These are phyloP conservation scores for Ceratocystis ficicola DNA, from an alignment of 2,329 filamentous ascomycete species.

Conservation along the genomic window DNA sequence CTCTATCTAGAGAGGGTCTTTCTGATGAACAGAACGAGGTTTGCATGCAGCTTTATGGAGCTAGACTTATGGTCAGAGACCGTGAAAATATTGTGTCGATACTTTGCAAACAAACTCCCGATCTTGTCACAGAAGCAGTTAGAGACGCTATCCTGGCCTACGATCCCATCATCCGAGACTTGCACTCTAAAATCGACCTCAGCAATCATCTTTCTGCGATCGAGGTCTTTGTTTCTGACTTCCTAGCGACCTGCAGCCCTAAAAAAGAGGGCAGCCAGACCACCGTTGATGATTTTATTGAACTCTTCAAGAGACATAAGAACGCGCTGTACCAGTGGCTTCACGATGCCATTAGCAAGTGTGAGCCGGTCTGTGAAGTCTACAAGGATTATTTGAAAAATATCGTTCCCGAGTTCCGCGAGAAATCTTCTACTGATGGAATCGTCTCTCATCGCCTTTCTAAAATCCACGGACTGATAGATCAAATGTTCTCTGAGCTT, in stretches of 20 bases:
- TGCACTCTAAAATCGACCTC: conserved; percentile 62
- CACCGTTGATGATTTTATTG: conserved; percentile 60
- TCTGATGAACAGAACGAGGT: conserved; percentile 18
- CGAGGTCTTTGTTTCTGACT: conserved; percentile 57
- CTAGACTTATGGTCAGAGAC: conserved; percentile 59
- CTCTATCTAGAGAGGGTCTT: conserved; percentile 25
- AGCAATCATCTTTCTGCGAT: conserved; percentile 54
- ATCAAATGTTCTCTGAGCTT: conserved; percentile 7
- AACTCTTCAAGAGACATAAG: conserved; percentile 52
- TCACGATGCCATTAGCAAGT: conserved; percentile 42
- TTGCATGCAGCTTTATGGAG: conserved; percentile 40
- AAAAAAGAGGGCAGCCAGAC: conserved; percentile 33
- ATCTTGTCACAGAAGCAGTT: conserved; percentile 58
- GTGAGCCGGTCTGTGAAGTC: conserved; percentile 14
- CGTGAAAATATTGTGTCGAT: conserved; percentile 56
- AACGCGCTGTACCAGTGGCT: conserved; percentile 55
- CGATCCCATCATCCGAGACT: conserved; percentile 58
- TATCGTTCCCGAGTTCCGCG: conserved; percentile 16
- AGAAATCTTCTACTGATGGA: not conserved
- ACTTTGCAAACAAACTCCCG: conserved; percentile 56
- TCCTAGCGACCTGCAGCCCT: conserved; percentile 38
- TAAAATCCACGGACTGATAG: conserved; percentile 16
- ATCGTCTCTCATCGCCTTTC: conserved; percentile 4
- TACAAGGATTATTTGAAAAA: conserved; percentile 19
- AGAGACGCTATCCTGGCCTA: conserved; percentile 54